Base-by-base conservation (phyloP, 2,329 filamentous ascomycete species). In the Magnaporthiopsis rhizophila region DNA sequence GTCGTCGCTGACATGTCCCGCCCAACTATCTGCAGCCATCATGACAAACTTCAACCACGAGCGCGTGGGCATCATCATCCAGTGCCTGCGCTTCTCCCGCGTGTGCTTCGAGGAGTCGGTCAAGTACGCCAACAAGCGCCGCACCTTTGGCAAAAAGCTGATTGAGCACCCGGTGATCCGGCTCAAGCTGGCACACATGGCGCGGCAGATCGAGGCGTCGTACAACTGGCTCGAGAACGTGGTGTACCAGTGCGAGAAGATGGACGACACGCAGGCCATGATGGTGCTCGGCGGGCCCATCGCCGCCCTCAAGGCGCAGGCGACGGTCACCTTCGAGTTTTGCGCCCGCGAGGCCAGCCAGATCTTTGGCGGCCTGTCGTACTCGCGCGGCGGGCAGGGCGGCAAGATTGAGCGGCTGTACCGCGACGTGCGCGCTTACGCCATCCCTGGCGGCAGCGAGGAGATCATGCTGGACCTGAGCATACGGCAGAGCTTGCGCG, bases 41-140 rank as follows among this genome's bases (percentile, higher is more conserved):
- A 98, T 98, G 94, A 97, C 92, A 75, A 97, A 97, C 84, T 97
- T 97, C 83, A 98, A 98, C 85, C 95, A 98, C 83, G 95, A 99
- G 81, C 91, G 95, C 68, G 93, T 99, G 71, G 95, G 95, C 67
- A 98, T 99, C 78, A 93, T 98, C 79, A 98, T 98, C 81, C 95
- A 99, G 79, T 96, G 89, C 73, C 77, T 97, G 69, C 92, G 95
- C 73, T 98, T 99, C 85, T 89, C 91, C 58, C 92, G 95, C 69
- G 94, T 98, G 69, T 97, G 93, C 84, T 97, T 92, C 82, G 94
- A 98, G 76, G 95, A 99, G 80, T 91, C 90, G 30, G 86, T 98
- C 77, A 96, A 96, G 77, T 99, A 97, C 79, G 93, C 92, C 67
- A 91, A 95, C 86, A 99, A 99, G 87, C 91, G 95, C 70, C 88